phyloP scores from a whole-genome alignment of 148 eudicot species.

The Silene conica region DNA sequence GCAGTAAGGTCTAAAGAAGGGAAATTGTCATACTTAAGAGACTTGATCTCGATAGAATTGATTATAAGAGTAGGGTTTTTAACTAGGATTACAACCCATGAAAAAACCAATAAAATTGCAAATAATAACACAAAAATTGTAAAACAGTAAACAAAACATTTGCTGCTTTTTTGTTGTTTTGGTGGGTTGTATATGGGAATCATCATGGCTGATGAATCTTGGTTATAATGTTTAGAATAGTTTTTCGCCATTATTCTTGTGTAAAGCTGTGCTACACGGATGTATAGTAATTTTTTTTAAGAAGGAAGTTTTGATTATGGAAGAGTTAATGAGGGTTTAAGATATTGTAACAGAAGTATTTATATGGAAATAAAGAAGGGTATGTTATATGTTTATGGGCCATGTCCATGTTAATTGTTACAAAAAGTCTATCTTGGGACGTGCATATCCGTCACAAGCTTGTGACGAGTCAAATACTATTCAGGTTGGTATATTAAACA shows the following conservation, averaged over 20 bases:
- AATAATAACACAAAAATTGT: not conserved
- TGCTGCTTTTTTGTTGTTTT: conserved; percentile 10
- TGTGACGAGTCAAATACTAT: too few relatives aligned
- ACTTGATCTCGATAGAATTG: not conserved
- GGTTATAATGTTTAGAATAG: not conserved
- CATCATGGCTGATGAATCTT: conserved; percentile 12
- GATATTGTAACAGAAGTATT: conserved; percentile 2
- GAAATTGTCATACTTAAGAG: not conserved
- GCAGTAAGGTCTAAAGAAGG: not conserved
- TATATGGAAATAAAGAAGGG: not conserved
- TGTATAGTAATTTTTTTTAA: not conserved
- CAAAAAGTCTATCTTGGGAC: too few relatives aligned
- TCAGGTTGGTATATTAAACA: too few relatives aligned
- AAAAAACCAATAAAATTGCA: not conserved
- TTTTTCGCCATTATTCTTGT: not conserved
- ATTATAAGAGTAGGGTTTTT: conserved; percentile 8
- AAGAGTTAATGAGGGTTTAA: not conserved
- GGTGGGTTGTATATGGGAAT: conserved; percentile 2
- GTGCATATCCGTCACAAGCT: too few relatives aligned
- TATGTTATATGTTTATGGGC: not conserved
- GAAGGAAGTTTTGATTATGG: not conserved
- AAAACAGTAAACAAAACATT: conserved; percentile 6
- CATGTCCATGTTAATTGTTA: too few relatives aligned
- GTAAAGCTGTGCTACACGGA: too few relatives aligned
- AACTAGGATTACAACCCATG: not conserved